phyloP scores from a whole-genome alignment of 495 filamentous ascomycete genomes.

The Monascus purpureus region DNA sequence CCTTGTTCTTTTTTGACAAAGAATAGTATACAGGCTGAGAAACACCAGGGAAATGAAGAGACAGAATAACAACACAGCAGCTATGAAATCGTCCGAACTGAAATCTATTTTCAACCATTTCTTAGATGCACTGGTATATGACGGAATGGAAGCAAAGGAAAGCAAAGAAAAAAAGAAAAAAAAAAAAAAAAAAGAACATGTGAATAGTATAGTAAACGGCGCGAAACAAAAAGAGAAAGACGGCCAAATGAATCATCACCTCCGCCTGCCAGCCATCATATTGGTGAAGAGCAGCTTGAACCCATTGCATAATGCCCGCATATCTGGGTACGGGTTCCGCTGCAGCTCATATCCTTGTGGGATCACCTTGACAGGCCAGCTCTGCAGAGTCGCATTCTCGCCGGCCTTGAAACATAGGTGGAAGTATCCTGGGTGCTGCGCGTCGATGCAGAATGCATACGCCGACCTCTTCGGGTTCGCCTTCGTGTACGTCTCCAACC shows the following conservation, averaged over 20 bases:
- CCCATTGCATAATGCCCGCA: constrained; percentile 85
- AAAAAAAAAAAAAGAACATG: background rate
- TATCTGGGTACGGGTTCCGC: constrained; percentile 78
- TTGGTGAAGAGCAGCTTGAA: constrained; percentile 53
- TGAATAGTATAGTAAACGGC: background rate
- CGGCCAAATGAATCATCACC: constrained; percentile 7
- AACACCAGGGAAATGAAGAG: no score
- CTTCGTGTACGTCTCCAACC: constrained; percentile 87
- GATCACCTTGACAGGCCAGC: constrained; percentile 82
- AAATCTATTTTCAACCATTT: no score
- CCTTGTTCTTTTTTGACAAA: no score
- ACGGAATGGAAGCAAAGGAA: background rate
- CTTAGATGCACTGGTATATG: no score
- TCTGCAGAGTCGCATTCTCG: constrained; percentile 49
- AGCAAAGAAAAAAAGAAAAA: background rate
- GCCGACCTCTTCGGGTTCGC: constrained; percentile 88
- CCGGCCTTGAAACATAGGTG: constrained; percentile 90
- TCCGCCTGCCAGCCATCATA: constrained; percentile 30
- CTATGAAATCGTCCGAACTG: no score
- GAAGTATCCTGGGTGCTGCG: constrained; percentile 89
- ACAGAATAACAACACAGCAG: no score
- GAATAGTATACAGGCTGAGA: no score
- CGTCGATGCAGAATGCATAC: constrained; percentile 88
- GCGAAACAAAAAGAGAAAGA: background rate
- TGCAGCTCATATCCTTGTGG: constrained; percentile 81